A percentile compares a stretch with the other conserved stretches of the same genome.
Conservation (phyloP, 805 yeast genomes). For the Scheffersomyces stipitis region DNA sequence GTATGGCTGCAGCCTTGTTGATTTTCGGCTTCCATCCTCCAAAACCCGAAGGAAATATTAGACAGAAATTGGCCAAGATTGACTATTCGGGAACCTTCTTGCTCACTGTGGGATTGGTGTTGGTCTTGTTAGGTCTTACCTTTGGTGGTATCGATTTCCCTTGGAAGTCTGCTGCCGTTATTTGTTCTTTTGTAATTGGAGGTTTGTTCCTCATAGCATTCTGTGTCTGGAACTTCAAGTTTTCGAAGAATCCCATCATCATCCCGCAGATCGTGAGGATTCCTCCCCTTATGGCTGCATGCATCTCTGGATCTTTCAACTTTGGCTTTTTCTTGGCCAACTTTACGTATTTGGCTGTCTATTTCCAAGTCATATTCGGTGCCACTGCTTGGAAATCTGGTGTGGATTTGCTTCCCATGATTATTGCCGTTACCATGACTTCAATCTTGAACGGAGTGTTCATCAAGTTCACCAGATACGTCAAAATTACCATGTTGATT, state of each 20-base stretch:
- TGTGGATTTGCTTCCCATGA: slow-evolving; percentile 34
- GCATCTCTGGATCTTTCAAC: slow-evolving; percentile 33
- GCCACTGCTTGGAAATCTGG: slow-evolving; percentile 39
- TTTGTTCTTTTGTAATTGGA: slow-evolving; percentile 49
- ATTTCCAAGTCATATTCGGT: slow-evolving; percentile 39
- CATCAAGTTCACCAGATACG: slow-evolving; percentile 24
- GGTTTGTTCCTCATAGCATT: slow-evolving; percentile 35
- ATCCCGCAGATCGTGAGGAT: slow-evolving; percentile 39
- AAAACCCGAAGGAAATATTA: slow-evolving; percentile 36
- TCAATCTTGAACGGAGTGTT: slow-evolving; percentile 33
- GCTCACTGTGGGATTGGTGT: slow-evolving; percentile 42
- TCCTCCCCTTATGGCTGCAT: slow-evolving; percentile 37
- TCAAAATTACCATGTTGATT: slow-evolving; percentile 32
- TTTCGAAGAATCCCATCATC: slow-evolving; percentile 46
- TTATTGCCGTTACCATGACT: slow-evolving; percentile 31
- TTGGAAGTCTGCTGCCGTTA: slow-evolving; percentile 58
- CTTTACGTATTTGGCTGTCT: slow-evolving; percentile 34
- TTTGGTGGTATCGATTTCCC: slow-evolving; percentile 53
- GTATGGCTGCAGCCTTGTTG: slow-evolving; percentile 41
- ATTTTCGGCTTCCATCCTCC: slow-evolving; percentile 48
- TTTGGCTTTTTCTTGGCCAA: slow-evolving; percentile 41
- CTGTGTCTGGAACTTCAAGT: slow-evolving; percentile 38
- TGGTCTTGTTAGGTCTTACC: slow-evolving; percentile 49
- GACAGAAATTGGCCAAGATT: slow-evolving; percentile 39
- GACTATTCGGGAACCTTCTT: slow-evolving; percentile 52